phyloP scores from a whole-genome alignment of 2,329 filamentous ascomycete species.

The Xylariaceae sp. region DNA sequence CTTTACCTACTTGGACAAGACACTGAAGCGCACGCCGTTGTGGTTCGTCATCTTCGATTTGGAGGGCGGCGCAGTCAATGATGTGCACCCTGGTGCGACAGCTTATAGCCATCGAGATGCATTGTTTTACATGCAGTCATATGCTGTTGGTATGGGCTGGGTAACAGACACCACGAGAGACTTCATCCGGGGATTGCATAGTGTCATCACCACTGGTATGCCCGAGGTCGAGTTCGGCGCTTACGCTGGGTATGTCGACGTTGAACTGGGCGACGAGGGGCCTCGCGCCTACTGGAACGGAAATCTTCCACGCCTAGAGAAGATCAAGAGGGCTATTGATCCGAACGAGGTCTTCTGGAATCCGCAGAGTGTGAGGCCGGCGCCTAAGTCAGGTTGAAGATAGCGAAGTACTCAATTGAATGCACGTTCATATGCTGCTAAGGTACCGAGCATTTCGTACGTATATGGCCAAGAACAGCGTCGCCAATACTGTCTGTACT shows the following conservation, averaged over 20 bases:
- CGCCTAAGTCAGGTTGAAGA: too few relatives aligned
- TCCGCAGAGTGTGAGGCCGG: slow-evolving; percentile 35
- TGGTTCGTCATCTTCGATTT: slow-evolving; percentile 23
- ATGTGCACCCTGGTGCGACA: slow-evolving; percentile 28
- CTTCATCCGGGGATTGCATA: slow-evolving; percentile 50
- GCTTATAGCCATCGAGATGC: too few relatives aligned
- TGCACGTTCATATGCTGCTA: too few relatives aligned
- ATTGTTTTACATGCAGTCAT: too few relatives aligned
- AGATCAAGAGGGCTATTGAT: slow-evolving; percentile 50
- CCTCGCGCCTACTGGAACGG: slow-evolving; percentile 52
- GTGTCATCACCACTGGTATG: slow-evolving; percentile 34
- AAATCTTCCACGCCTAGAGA: slow-evolving; percentile 42
- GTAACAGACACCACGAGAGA: slow-evolving; percentile 32
- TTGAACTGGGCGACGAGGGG: slow-evolving; percentile 34
- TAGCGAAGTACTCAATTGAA: too few relatives aligned
- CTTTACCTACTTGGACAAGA: slow-evolving; percentile 25
- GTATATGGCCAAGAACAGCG: too few relatives aligned
- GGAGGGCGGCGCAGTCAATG: too few relatives aligned
- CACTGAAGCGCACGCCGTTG: slow-evolving; percentile 50
- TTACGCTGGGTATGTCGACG: slow-evolving; percentile 63
- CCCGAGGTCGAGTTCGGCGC: slow-evolving; percentile 34
- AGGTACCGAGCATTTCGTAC: too few relatives aligned
- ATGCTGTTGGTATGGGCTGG: too few relatives aligned
- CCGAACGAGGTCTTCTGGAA: slow-evolving; percentile 53
- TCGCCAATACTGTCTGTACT: too few relatives aligned